Conservation (phyloP, 2,329 filamentous ascomycete genomes). For the Sclerotinia minor region DNA sequence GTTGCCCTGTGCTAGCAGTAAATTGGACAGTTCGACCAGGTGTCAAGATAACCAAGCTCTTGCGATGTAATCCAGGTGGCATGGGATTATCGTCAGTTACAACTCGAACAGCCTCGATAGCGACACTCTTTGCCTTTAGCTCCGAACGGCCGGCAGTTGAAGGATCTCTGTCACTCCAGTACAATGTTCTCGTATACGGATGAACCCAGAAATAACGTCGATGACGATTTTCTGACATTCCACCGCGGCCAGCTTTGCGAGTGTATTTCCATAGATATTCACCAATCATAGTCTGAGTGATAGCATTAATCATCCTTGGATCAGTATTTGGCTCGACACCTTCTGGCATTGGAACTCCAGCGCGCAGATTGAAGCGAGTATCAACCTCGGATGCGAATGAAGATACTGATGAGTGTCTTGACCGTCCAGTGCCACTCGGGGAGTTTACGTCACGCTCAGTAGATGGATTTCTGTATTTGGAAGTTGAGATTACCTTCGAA, state of each 20-base stretch:
- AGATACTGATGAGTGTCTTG: constrained; percentile 82
- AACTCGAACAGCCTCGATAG: constrained; percentile 85
- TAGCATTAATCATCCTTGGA: constrained; percentile 97
- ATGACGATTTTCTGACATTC: constrained; percentile 86
- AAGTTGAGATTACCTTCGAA: constrained; percentile 47
- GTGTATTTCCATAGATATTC: constrained; percentile 99
- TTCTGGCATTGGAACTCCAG: constrained; percentile 53
- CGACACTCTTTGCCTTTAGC: constrained; percentile 80
- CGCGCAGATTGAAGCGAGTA: constrained; percentile 77
- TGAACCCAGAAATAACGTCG: constrained; percentile 99
- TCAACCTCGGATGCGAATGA: constrained; percentile 96
- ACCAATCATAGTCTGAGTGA: constrained; percentile 99
- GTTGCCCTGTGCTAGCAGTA: constrained; percentile 87
- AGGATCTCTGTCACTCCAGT: constrained; percentile 94
- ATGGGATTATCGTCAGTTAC: constrained; percentile 93
- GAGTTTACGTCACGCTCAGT: constrained; percentile 54
- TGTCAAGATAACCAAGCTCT: constrained; percentile 87
- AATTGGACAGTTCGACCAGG: constrained; percentile 90
- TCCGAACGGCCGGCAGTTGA: constrained; percentile 74
- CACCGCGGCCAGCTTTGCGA: constrained; percentile 83
- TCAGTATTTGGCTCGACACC: constrained; percentile 76
- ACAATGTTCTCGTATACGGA: constrained; percentile 91
- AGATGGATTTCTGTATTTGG: constrained; percentile 50
- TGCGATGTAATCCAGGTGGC: constrained; percentile 90
- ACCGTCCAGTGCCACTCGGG: constrained; percentile 46